Evolutionary conservation across 441 rosid genomes (phyloP).

Genomic region (Lepidium campestre): DNA sequence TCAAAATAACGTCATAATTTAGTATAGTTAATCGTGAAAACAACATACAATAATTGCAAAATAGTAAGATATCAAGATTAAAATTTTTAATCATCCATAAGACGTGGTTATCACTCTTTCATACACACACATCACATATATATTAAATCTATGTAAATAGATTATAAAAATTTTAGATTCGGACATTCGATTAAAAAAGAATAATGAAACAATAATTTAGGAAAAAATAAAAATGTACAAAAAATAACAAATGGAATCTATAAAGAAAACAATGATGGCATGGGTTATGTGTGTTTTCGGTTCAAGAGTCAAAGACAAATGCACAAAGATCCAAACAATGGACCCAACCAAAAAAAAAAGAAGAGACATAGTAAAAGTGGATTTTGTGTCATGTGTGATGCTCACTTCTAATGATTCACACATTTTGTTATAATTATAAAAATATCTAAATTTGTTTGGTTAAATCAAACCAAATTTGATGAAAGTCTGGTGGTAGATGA

Average conservation of each 20-base stretch:
- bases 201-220: not conserved
- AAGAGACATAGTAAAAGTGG: slow-evolving; percentile 19
- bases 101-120: too few species aligned
- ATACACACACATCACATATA: too few species aligned
- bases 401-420: not conserved
- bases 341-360: not conserved
- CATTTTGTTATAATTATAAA: not conserved
- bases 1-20: not conserved
- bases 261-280: slow-evolving; percentile 16
- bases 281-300: slow-evolving; percentile 4
- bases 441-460: not conserved
- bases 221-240: not conserved
- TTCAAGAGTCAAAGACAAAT: slow-evolving; percentile 11
- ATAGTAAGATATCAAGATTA: not conserved
- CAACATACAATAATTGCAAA: not conserved
- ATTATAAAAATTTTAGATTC: not conserved
- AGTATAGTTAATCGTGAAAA: not conserved
- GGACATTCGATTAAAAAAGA: not conserved
- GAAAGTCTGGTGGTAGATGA: too few species aligned
- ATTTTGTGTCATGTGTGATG: slow-evolving; percentile 5
- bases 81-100: too few species aligned
- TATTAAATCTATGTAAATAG: too few species aligned
- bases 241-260: slow-evolving; percentile 5
- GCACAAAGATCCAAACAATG: slow-evolving; percentile 20
- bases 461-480: not conserved